Percentiles rank a stretch among this genome's conserved stretches.
These are phyloP conservation scores for Gossypium laxum DNA, from an alignment of 441 rosid genomes.

Conservation along the genomic window DNA sequence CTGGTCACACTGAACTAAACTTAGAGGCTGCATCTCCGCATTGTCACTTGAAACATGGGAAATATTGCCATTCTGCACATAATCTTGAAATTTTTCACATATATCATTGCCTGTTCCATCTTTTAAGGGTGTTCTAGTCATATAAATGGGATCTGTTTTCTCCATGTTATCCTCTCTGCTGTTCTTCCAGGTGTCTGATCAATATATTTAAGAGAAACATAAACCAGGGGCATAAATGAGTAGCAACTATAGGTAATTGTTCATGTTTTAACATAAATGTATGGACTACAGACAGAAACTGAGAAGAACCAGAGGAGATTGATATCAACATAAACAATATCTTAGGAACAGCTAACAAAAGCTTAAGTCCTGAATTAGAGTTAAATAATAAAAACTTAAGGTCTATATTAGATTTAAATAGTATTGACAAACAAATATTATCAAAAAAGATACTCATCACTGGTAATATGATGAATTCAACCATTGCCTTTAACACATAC, in stretches of 20 bases:
- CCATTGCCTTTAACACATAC: not conserved
- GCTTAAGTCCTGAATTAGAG: not conserved
- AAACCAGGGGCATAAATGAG: not conserved
- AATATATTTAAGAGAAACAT: not conserved
- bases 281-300: not conserved
- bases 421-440: not conserved
- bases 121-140: conserved; percentile 17
- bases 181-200: conserved; percentile 18
- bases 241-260: not conserved
- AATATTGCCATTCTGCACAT: conserved; percentile 21
- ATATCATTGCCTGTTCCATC: conserved; percentile 27
- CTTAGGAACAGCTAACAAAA: not conserved
- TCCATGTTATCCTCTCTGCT: conserved; percentile 23
- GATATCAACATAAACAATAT: not conserved
- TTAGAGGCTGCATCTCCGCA: conserved; percentile 23
- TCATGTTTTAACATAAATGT: not conserved
- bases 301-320: not conserved
- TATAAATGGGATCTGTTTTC: conserved; percentile 30
- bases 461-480: not conserved
- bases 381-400: not conserved
- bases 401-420: too few relatives aligned
- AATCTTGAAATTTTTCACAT: conserved; percentile 35
- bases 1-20: conserved; percentile 16
- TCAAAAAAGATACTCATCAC: not conserved
- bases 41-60: conserved; percentile 19